Conservation (phyloP, 176 grass and related monocot species). For the Eragrostis curvula region DNA sequence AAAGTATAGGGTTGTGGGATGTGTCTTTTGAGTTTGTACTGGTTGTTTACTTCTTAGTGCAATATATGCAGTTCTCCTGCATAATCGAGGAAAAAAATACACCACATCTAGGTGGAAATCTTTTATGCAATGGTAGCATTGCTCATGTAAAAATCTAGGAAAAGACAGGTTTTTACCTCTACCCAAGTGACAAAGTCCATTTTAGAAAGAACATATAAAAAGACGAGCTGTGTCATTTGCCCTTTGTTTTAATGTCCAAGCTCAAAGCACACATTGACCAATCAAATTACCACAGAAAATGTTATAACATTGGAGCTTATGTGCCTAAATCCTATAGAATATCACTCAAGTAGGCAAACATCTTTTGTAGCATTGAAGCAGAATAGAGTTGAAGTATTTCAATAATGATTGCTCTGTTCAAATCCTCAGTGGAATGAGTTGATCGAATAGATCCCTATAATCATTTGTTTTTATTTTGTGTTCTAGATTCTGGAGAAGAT, state of each 20-base stretch:
- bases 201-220: not conserved
- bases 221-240: not conserved
- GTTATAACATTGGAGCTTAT: not conserved
- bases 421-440: not conserved
- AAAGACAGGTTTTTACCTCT: not conserved
- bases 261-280: not conserved
- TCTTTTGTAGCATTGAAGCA: not conserved
- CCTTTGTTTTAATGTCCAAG: not conserved
- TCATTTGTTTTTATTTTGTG: not conserved
- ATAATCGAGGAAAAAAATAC: too few relatives aligned
- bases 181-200: not conserved
- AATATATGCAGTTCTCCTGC: too few relatives aligned
- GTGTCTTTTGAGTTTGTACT: too few relatives aligned
- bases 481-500: conserved; percentile 73
- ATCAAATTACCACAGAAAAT: not conserved
- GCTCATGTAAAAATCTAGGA: not conserved
- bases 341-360: not conserved
- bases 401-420: not conserved
- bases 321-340: not conserved
- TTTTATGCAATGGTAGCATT: too few relatives aligned
- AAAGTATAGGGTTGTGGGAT: too few relatives aligned
- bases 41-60: too few relatives aligned
- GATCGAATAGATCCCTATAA: not conserved
- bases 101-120: too few relatives aligned
- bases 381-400: not conserved